phyloP scores from a whole-genome alignment of 345 rosid species.

The Eucalyptus regnans region DNA sequence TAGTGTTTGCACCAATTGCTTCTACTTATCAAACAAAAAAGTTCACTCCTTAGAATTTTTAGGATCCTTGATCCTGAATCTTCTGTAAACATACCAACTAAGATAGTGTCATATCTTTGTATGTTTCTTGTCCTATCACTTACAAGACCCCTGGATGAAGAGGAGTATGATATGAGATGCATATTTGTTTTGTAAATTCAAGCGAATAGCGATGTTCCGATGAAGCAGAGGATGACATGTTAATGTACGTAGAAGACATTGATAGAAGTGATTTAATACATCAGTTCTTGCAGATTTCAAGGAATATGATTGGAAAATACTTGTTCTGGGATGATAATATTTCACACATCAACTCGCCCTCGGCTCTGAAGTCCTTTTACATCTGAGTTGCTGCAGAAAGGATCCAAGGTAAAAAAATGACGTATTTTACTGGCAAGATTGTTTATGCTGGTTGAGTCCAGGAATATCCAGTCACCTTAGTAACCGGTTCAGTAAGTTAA shows the following conservation, averaged over 20 bases:
- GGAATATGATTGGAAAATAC: neutral
- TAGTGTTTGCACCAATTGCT: neutral
- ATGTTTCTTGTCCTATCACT: conserved; percentile 12
- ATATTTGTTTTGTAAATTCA: neutral
- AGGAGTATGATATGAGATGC: too few relatives aligned
- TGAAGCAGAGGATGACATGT: neutral
- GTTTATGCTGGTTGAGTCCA: neutral
- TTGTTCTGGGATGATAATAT: neutral
- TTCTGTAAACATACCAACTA: neutral
- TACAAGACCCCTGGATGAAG: conserved; percentile 39
- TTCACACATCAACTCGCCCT: neutral
- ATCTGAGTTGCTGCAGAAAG: neutral
- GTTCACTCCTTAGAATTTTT: neutral
- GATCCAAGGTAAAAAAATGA: neutral
- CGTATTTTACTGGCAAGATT: neutral
- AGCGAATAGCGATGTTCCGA: neutral
- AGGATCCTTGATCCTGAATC: neutral
- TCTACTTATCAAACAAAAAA: neutral
- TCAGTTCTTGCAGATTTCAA: neutral
- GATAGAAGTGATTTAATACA: neutral
- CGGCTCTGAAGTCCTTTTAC: neutral
- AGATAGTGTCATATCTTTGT: neutral
- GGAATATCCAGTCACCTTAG: neutral
- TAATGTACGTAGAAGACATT: neutral
- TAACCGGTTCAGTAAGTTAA: neutral